Evolutionary conservation across 2,329 filamentous ascomycete species (phyloP).

Genomic region (Cryoendolithus antarcticus): DNA sequence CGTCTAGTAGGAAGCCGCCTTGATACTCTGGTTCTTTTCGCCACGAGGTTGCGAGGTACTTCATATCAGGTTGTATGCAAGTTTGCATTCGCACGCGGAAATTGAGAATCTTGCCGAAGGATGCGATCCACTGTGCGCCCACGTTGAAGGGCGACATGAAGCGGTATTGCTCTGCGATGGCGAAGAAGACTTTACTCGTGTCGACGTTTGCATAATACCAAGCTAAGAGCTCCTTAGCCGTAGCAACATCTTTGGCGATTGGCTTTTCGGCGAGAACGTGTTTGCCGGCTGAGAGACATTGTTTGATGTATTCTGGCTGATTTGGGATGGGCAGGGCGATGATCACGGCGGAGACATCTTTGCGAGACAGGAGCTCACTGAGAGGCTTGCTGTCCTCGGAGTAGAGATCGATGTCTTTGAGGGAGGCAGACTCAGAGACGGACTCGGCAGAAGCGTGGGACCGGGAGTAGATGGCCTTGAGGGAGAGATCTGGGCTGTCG

Average conservation of each 20-base stretch:
- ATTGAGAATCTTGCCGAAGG: conserved; percentile 42
- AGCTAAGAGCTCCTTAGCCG: conserved; percentile 35
- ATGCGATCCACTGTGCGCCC: conserved; percentile 37
- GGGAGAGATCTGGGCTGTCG: conserved; percentile 35
- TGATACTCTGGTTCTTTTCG: conserved; percentile 58
- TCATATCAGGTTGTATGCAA: conserved; percentile 37
- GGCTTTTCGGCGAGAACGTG: conserved; percentile 47
- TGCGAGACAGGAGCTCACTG: conserved; percentile 28
- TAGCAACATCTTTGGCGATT: conserved; percentile 40
- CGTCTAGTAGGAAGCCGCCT: conserved; percentile 66
- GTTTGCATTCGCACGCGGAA: conserved; percentile 40
- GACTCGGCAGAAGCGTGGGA: conserved; percentile 45
- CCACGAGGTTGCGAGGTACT: conserved; percentile 48
- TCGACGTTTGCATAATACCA: conserved; percentile 34
- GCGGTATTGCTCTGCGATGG: conserved; percentile 62
- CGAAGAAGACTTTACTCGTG: conserved; percentile 31
- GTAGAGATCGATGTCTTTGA: conserved; percentile 40
- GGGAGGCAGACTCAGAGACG: conserved; percentile 22
- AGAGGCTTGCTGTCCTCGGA: conserved; percentile 38
- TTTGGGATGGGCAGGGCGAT: conserved; percentile 34
- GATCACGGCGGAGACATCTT: conserved; percentile 38
- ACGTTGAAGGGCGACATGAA: conserved; percentile 46
- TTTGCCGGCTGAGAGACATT: conserved; percentile 38
- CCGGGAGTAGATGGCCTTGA: conserved; percentile 57
- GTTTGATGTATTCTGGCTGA: conserved; percentile 37